phyloP scores from a whole-genome alignment of 768 basidiomycete genomes.

The Leccinum aurantiacum region DNA sequence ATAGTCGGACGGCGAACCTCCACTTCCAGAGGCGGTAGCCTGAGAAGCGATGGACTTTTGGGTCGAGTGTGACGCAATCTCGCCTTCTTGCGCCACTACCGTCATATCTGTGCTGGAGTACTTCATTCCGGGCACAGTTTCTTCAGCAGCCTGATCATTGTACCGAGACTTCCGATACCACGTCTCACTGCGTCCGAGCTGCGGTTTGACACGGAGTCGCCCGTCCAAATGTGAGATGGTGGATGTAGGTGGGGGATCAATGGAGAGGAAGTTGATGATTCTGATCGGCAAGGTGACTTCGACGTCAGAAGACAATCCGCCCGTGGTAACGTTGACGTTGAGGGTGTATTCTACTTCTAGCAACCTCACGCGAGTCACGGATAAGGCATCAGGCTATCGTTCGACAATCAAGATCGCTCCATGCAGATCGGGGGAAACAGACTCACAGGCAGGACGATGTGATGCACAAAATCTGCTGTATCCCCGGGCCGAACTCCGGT shows the following conservation, averaged over 20 bases:
- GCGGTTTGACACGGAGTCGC: constrained; percentile 25
- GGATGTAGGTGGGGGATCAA: constrained; percentile 64
- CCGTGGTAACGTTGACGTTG: constrained; percentile 60
- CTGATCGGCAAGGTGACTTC: constrained; percentile 71
- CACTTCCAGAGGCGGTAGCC: constrained; percentile 10
- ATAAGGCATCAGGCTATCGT: constrained; percentile 63
- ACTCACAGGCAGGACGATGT: constrained; percentile 73
- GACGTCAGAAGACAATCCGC: constrained; percentile 65
- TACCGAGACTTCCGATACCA: constrained; percentile 32
- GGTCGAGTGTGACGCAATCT: constrained; percentile 4
- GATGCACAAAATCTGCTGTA: constrained; percentile 62
- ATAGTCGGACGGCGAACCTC: constrained; percentile 28
- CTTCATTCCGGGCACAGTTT: constrained; percentile 36
- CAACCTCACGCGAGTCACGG: constrained; percentile 64
- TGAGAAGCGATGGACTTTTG: constrained; percentile 8
- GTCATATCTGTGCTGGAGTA: constrained; percentile 29
- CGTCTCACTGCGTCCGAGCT: constrained; percentile 24
- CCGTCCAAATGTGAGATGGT: constrained; percentile 24
- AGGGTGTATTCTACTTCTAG: constrained; percentile 78
- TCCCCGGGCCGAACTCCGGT: constrained; percentile 69
- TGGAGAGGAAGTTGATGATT: constrained; percentile 79
- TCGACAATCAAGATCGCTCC: constrained; percentile 5
- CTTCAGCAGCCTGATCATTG: constrained; percentile 14
- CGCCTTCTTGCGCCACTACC: constrained; percentile 26
- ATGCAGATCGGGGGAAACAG: constrained; percentile 2